Base-by-base conservation (phyloP, 1,284 basidiomycete genomes). In the Paramarasmius palmivorus region DNA sequence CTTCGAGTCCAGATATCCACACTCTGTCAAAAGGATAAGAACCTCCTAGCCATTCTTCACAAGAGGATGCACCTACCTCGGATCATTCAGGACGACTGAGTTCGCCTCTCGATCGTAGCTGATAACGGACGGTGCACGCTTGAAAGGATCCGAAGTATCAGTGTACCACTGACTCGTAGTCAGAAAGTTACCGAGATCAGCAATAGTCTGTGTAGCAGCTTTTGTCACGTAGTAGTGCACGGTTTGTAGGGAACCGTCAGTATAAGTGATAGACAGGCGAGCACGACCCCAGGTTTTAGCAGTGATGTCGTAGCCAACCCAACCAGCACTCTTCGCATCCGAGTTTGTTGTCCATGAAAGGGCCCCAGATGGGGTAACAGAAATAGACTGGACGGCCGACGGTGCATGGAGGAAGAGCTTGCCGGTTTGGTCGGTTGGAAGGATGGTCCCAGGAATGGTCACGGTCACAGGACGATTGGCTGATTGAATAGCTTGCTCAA, bases 1-100 rank as follows among this genome's bases (percentile, higher is more conserved):
- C 81, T 52, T 78, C 82, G 51, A 83, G 61, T 0, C 82, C 82
- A 20, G 79, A 76, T 50, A 83, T 83, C 81, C 79, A 83, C 7
- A 79, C 79, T 38, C 81, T 66, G 25, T 3, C 17, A 25, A 6
- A 29, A 29, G 46, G 2, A 15, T 42, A 22, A 23, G 66, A 65
- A 55, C 72, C 69, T 19, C 47, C 10, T n/a, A n/a, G n/a, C n/a
- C 20, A 19, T 20, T 17, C 19, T 22, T 35, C 9, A 22, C 9
- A 34, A 14, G 17, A 26, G 15, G 12, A 6, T 38, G 36, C 2
- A 9, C 25, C 40, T 32, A 56, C 55, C 55, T 56, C 7, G 72
- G 66, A 50, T 76, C 75, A 57, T 83, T 74, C 58, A 64, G 70
- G 1, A 84, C 80, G 0, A 74, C 54, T 2, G 75, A 75, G 55